Evolutionary conservation across 345 rosid species (phyloP).

Genomic region (Anacardium occidentale): DNA sequence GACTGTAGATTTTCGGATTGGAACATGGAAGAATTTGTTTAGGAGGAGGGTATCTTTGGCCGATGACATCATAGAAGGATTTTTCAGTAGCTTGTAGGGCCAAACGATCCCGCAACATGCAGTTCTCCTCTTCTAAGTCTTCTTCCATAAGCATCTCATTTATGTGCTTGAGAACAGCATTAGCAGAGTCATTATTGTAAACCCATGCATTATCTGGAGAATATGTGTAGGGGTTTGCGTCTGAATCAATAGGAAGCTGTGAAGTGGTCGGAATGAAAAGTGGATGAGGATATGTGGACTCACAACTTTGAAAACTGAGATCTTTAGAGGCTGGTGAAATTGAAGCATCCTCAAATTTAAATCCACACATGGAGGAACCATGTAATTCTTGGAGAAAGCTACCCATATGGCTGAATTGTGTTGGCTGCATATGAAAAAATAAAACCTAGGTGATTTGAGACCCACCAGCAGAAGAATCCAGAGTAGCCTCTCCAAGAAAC

Average conservation of each 20-base stretch:
- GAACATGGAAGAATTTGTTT: neutral
- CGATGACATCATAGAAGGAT: constrained; percentile 48
- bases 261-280: neutral
- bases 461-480: neutral
- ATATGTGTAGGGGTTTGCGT: neutral
- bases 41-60: constrained; percentile 33
- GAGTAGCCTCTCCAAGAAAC: neutral
- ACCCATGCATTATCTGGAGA: constrained; percentile 10
- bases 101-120: constrained; percentile 48
- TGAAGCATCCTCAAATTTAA: neutral
- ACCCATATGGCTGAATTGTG: neutral
- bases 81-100: constrained; percentile 62
- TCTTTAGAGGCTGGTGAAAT: neutral
- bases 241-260: constrained; percentile 7
- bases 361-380: neutral
- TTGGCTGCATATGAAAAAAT: no score
- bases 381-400: neutral
- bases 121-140: constrained; percentile 42
- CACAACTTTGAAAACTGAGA: neutral
- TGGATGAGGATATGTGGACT: neutral
- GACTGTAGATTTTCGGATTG: constrained; percentile 7
- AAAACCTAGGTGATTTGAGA: no score
- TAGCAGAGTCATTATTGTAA: constrained; percentile 20
- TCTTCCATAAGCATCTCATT: constrained; percentile 57
- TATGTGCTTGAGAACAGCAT: constrained; percentile 39